These are phyloP conservation scores for Saccharomycopsis sp. DNA, from an alignment of 805 yeast genomes.

Conservation along the genomic window DNA sequence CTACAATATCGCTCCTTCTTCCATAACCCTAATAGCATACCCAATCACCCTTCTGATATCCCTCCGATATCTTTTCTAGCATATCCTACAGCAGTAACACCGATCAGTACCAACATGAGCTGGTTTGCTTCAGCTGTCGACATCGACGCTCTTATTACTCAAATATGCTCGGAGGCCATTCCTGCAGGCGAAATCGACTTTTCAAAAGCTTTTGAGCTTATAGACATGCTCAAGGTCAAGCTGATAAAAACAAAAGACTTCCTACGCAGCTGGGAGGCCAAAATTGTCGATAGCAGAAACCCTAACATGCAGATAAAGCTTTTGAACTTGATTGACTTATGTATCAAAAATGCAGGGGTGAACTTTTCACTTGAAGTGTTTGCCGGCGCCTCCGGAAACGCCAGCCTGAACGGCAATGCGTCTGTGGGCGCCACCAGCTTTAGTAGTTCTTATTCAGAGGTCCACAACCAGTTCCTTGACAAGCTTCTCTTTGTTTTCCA, in stretches of 20 bases:
- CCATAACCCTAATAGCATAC: no score
- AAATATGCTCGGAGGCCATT: constrained; percentile 66
- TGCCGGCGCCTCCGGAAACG: constrained; percentile 58
- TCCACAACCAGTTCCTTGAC: constrained; percentile 18
- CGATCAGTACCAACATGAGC: constrained; percentile 1
- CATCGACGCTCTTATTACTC: constrained; percentile 50
- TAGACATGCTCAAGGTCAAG: constrained; percentile 80
- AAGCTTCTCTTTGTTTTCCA: constrained; percentile 27
- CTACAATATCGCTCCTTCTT: no score
- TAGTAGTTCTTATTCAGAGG: constrained; percentile 7
- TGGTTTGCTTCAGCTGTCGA: constrained; percentile 31
- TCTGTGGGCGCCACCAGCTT: constrained; percentile 5
- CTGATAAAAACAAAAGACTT: constrained; percentile 73
- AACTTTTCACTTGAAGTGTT: constrained; percentile 77
- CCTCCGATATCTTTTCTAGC: no score
- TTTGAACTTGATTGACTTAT: constrained; percentile 71
- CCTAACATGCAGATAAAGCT: constrained; percentile 69
- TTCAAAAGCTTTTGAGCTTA: constrained; percentile 68
- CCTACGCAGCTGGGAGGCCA: constrained; percentile 74
- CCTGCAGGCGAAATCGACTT: constrained; percentile 72
- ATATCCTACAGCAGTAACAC: background rate
- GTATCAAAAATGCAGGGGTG: constrained; percentile 88
- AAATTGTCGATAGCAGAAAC: constrained; percentile 57
- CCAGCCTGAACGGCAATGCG: constrained; percentile 27
- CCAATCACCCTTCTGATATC: no score